A percentile compares a stretch with the other conserved stretches of the same genome.
phyloP scores from a whole-genome alignment of 1,139 yeast genomes.

The Kodamaea anthophila region DNA sequence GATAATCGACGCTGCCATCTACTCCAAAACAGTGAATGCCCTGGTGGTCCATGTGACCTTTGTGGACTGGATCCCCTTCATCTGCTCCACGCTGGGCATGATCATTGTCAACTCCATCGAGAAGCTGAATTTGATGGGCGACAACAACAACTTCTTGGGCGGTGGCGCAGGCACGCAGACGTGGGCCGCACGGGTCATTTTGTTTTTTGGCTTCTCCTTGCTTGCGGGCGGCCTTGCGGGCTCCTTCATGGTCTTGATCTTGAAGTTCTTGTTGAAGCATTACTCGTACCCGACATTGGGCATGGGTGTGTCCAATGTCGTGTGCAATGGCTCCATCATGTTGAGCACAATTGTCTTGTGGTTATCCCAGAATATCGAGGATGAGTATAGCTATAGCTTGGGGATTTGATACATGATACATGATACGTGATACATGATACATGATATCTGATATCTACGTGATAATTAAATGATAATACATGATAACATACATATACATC shows the following conservation, averaged over 20 bases:
- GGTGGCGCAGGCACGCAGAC: slow-evolving; percentile 50
- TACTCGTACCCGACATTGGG: slow-evolving; percentile 82
- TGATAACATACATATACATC: no score
- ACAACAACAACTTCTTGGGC: slow-evolving; percentile 51
- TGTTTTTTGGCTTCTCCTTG: slow-evolving; percentile 86
- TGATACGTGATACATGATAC: no score
- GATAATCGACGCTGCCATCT: slow-evolving; percentile 82
- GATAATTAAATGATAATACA: no score
- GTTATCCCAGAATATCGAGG: slow-evolving; percentile 93
- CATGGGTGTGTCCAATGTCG: slow-evolving; percentile 89
- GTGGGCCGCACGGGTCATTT: slow-evolving; percentile 89
- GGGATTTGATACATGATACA: no score
- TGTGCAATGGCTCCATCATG: slow-evolving; percentile 75
- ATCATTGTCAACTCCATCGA: slow-evolving; percentile 87
- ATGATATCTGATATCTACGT: no score
- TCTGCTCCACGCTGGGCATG: slow-evolving; percentile 88
- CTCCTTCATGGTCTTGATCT: slow-evolving; percentile 76
- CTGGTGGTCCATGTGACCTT: slow-evolving; percentile 82
- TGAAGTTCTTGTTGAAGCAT: slow-evolving; percentile 77
- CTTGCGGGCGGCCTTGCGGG: slow-evolving; percentile 96
- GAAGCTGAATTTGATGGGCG: slow-evolving; percentile 62
- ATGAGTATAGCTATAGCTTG: slow-evolving; percentile 87
- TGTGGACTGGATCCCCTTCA: slow-evolving; percentile 91
- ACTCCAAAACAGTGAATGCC: slow-evolving; percentile 79
- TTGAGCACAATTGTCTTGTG: slow-evolving; percentile 82